A percentile compares a stretch with the other conserved stretches of the same genome.
These are phyloP conservation scores for Curvularia lunata DNA, from an alignment of 2,329 filamentous ascomycete genomes.

Conservation along the genomic window DNA sequence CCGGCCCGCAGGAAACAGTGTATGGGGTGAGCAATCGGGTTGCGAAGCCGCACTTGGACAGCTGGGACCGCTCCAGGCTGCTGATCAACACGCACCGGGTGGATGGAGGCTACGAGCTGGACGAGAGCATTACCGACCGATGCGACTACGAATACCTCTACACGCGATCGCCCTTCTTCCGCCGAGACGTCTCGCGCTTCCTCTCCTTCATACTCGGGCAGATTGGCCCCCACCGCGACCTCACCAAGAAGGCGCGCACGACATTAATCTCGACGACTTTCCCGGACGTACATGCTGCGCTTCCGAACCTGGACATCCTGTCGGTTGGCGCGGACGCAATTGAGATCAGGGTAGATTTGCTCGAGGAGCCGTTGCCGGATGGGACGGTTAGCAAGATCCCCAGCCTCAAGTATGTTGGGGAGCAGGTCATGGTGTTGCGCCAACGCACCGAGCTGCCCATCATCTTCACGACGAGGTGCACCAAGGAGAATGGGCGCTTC, in stretches of 20 bases:
- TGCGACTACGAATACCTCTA: constrained; percentile 91
- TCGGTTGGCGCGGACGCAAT: constrained; percentile 87
- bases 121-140: constrained; percentile 66
- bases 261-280: constrained; percentile 90
- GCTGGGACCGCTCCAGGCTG: constrained; percentile 66
- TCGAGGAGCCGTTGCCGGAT: constrained; percentile 72
- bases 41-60: constrained; percentile 63
- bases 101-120: constrained; percentile 66
- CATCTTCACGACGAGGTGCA: constrained; percentile 85
- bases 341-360: constrained; percentile 81
- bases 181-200: constrained; percentile 78
- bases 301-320: constrained; percentile 84
- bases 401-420: constrained; percentile 81
- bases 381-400: constrained; percentile 67
- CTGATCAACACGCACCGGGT: constrained; percentile 80
- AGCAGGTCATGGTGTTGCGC: constrained; percentile 83
- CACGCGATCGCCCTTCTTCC: constrained; percentile 72
- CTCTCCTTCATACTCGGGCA: constrained; percentile 81
- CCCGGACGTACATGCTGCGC: constrained; percentile 79
- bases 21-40: constrained; percentile 67
- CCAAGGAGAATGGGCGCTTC: constrained; percentile 80
- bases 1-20: constrained; percentile 67
- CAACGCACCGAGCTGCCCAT: constrained; percentile 88
- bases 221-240: constrained; percentile 75
- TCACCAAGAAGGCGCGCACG: constrained; percentile 78